These are phyloP conservation scores for Aureobasidium melanogenum DNA, from an alignment of 2,329 filamentous ascomycete species.

Conservation along the genomic window DNA sequence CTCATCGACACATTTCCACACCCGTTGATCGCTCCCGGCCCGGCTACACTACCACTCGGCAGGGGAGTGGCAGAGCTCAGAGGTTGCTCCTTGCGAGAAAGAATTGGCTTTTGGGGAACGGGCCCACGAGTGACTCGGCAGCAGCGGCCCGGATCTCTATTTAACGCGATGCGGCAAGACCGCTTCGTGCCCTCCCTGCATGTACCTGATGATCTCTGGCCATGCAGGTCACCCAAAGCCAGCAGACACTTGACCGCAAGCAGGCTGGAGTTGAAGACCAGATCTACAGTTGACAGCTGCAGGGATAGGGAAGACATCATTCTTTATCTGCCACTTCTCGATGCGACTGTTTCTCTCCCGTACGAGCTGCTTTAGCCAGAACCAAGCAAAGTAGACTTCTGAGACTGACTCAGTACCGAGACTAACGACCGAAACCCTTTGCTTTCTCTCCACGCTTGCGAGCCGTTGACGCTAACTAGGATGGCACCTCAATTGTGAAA, in stretches of 20 bases:
- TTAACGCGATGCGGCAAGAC: not conserved
- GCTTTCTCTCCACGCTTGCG: conserved; percentile 4
- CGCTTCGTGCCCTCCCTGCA: not conserved
- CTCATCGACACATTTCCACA: conserved; percentile 4
- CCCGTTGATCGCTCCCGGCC: conserved; percentile 9
- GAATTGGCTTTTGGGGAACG: conserved; percentile 1
- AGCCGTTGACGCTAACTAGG: conserved; percentile 9
- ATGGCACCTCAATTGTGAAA: conserved; percentile 6
- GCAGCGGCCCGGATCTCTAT: conserved; percentile 5
- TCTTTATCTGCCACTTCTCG: not conserved
- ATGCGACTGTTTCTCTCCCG: not conserved
- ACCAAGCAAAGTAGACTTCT: not conserved
- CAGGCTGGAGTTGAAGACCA: not conserved
- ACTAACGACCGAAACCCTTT: conserved; percentile 7
- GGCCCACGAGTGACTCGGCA: conserved; percentile 4
- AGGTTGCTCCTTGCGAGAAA: conserved; percentile 2
- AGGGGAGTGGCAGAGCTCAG: not conserved
- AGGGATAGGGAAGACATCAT: not conserved
- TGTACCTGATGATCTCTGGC: conserved; percentile 11
- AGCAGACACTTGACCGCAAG: not conserved
- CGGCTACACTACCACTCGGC: conserved; percentile 5
- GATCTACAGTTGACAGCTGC: not conserved
- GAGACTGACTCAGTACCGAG: conserved; percentile 5
- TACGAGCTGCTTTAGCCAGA: not conserved
- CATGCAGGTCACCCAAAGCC: conserved; percentile 6